Base-by-base conservation (phyloP, 2,329 filamentous ascomycete species). In the Fusarium oligoseptatum region DNA sequence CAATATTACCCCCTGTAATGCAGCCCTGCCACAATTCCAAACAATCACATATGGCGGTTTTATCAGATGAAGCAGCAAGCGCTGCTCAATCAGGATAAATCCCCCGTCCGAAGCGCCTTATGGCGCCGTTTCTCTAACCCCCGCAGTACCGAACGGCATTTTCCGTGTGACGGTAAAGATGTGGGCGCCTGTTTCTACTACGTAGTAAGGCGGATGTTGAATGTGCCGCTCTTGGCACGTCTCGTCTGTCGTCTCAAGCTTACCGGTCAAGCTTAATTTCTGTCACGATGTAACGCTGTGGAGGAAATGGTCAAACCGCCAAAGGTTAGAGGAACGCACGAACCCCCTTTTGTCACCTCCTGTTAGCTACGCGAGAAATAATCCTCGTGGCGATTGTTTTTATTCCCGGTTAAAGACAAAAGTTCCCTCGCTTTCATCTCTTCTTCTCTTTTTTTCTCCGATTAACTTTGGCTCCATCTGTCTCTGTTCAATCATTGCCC, bases 271-370 rank as follows among this genome's bases (percentile, higher is more conserved):
- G 56, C 61, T 71, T 71, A 34, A 66, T n/a, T 6, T 29, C 24
- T 14, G 67, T 22, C 36, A 12, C 29, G 14, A 58, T 24, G 37
- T 15, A 48, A 36, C 32, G 17, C 32, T 48, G 52, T 27, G 34
- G 34, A n/a, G 56, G 22, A 32, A 15, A 39, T 58, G 17, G 56
- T 39, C 43, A 43, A 45, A 32, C 37, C 24, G 24, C n/a, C 9
- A 27, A 24, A 56, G 36, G n/a, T 43, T 12, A 14, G 20, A 45
- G 37, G 4, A 3, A 34, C 32, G 3, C 17, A 27, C 24, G 11
- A 34, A 12, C 32, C 32, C 32, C 32, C 48, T 32, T 62, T 71
- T 71, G 62, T 68, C 68, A 55, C 34, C 57, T 66, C 66, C 34
- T 22, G 45, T 58, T 45, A 22, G n/a, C n/a, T 20, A 37, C 29